These are phyloP conservation scores for Penicillium alfredii DNA, from an alignment of 495 filamentous ascomycete genomes.

Conservation along the genomic window DNA sequence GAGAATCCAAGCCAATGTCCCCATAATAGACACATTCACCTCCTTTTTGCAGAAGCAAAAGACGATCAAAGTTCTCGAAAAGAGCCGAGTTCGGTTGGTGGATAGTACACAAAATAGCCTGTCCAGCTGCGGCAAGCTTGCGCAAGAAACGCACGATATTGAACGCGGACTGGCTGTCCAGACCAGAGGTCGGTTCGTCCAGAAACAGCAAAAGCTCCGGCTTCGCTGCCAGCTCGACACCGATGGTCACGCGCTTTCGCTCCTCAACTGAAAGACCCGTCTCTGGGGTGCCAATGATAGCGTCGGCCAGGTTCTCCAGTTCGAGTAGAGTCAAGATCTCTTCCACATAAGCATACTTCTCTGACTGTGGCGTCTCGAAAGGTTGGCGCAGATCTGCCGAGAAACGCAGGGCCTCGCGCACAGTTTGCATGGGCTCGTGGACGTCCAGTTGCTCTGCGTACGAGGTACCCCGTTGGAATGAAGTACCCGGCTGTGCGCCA, in stretches of 20 bases:
- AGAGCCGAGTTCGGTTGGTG: constrained; percentile 84
- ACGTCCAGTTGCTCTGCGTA: constrained; percentile 83
- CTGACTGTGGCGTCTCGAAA: constrained; percentile 55
- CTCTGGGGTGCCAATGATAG: constrained; percentile 72
- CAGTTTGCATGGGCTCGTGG: constrained; percentile 70
- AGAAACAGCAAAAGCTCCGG: constrained; percentile 82
- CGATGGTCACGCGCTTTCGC: constrained; percentile 85
- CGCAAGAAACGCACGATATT: constrained; percentile 85
- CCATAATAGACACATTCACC: constrained; percentile 64
- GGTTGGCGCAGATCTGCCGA: constrained; percentile 78
- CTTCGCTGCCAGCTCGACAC: constrained; percentile 80
- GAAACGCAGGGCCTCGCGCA: constrained; percentile 80
- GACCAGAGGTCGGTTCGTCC: constrained; percentile 84
- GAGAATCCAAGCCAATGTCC: constrained; percentile 53
- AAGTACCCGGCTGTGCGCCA: constrained; percentile 55
- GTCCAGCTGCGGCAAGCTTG: constrained; percentile 75
- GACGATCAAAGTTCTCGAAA: constrained; percentile 73
- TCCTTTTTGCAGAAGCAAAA: constrained; percentile 59
- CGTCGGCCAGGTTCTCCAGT: constrained; percentile 78
- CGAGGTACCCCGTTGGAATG: constrained; percentile 73
- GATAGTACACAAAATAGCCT: constrained; percentile 88
- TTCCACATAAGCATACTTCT: constrained; percentile 82
- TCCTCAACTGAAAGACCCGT: constrained; percentile 86
- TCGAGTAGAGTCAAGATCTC: constrained; percentile 74
- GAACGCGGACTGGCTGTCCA: constrained; percentile 80